A percentile compares a stretch with the other conserved stretches of the same genome.
phyloP scores from a whole-genome alignment of 305 asterid genomes.

The Fraxinus xanthoxyloides region DNA sequence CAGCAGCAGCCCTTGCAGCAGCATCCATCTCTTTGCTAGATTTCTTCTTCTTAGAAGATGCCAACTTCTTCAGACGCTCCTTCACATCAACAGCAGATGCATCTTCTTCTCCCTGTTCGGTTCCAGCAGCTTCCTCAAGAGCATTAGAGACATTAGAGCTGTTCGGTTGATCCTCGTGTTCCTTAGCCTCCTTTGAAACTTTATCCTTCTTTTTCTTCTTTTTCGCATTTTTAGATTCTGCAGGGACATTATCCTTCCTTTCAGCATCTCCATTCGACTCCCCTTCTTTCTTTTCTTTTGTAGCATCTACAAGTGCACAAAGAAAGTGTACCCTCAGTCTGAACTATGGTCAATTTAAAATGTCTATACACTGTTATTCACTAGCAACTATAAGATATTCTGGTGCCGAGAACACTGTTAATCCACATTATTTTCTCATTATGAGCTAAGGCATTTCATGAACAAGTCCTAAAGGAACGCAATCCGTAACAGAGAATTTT shows the following conservation, averaged over 20 bases:
- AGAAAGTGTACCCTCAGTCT: not conserved
- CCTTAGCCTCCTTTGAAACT: slow-evolving; percentile 24
- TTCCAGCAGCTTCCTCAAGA: not conserved
- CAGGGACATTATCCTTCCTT: slow-evolving; percentile 11
- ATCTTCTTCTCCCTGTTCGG: slow-evolving; percentile 17
- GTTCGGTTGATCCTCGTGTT: slow-evolving; percentile 24
- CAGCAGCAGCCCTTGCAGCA: slow-evolving; percentile 30
- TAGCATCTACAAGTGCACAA: slow-evolving; percentile 6
- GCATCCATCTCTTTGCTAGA: slow-evolving; percentile 33
- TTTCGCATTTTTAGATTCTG: slow-evolving; percentile 31
- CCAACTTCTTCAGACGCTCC: slow-evolving; percentile 26
- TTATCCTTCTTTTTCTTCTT: slow-evolving; percentile 36
- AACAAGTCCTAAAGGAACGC: not conserved
- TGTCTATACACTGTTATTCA: not conserved
- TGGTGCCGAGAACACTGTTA: not conserved
- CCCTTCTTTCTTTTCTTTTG: slow-evolving; percentile 14
- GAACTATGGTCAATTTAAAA: not conserved
- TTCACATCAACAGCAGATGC: slow-evolving; percentile 10
- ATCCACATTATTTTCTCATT: not conserved
- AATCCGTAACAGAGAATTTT: not conserved
- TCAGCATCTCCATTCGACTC: slow-evolving; percentile 8
- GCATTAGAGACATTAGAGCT: slow-evolving; percentile 14
- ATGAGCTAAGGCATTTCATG: not conserved
- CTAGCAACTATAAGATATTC: not conserved
- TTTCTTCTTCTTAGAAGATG: slow-evolving; percentile 24